Evolutionary conservation across 2,329 filamentous ascomycete species (phyloP), one percentile per base, ranked within the genome.

Genomic region (Fonsecaea erecta): DNA sequence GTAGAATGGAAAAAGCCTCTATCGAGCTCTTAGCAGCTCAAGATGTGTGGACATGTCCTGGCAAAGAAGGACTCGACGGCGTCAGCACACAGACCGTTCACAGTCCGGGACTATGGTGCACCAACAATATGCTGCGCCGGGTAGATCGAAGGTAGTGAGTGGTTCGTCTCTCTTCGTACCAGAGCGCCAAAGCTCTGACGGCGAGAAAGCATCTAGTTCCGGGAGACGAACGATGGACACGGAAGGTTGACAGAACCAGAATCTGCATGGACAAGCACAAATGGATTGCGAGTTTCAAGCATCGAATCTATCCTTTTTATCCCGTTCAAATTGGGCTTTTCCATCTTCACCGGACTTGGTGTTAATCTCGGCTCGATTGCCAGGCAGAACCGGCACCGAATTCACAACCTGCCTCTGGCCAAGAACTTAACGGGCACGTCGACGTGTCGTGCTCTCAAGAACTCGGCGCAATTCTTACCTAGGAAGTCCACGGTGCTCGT

Each of bases 381-480:
- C 2, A 7, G 1, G 7, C 18, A 46, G n/a, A 48, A 3, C 7
- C n/a, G 11, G 18, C 18, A 9, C 43, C 11, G 21, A 24, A 12
- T 2, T 32, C 43, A 69, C 60, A 69, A 55, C 46, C 66, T 69
- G 24, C 67, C 67, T 35, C 67, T 64, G 5, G 58, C 62, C 40
- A 78, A 66, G 64, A 78, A 78, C 62, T 68, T 73, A 21, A 72
- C 65, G 1, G 77, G 77, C 12, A 79, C 70, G 70, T 77, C 75
- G 26, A 78, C 76, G 68, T 74, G 71, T 43, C 75, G 72, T 11
- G 73, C 71, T 28, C 77, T 71, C 60, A 79, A 63, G 64, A 73
- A 79, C 60, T 79, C 77, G 16, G 75, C 77, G 56, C 76, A 72
- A 67, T 78, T 78, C 73, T 79, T 79, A 16, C 77, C 77, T 63